A percentile compares a stretch with the other conserved stretches of the same genome.
phyloP scores from a whole-genome alignment of 148 eudicot species.

The Arbutus unedo region DNA sequence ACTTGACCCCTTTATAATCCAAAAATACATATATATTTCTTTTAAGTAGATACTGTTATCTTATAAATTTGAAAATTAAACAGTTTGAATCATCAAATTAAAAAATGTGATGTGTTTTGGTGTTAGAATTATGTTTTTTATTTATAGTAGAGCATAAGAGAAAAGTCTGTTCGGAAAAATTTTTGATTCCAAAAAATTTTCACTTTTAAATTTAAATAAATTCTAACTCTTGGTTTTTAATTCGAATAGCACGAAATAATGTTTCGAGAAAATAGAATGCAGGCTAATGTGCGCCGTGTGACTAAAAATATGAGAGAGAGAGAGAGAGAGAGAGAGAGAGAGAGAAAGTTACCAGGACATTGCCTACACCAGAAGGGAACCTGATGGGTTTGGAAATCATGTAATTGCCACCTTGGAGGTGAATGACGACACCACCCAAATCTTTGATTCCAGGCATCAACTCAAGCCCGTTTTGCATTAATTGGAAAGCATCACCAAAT shows the following conservation, averaged over 20 bases:
- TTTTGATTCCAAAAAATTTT: too few relatives aligned
- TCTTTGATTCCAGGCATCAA: conserved; percentile 35
- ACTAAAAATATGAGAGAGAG: neutral
- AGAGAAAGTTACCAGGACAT: conserved; percentile 34
- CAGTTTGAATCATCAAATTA: neutral
- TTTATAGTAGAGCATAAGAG: too few relatives aligned
- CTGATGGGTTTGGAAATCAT: conserved; percentile 31
- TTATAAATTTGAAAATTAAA: too few relatives aligned
- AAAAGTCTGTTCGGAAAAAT: too few relatives aligned
- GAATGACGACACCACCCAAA: conserved; percentile 35
- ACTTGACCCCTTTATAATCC: too few relatives aligned
- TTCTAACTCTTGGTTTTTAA: too few relatives aligned
- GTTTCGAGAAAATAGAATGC: neutral
- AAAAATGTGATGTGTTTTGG: neutral
- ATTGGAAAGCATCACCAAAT: conserved; percentile 19
- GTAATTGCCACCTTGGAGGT: conserved; percentile 44
- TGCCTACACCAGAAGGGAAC: conserved; percentile 36
- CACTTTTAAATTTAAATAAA: too few relatives aligned
- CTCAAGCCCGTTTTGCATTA: conserved; percentile 13
- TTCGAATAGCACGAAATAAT: neutral
- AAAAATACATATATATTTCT: too few relatives aligned
- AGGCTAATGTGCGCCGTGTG: neutral
- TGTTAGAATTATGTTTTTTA: too few relatives aligned
- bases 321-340: neutral
- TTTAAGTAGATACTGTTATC: too few relatives aligned